Percentiles rank a stretch among this genome's conserved stretches.
Conservation (phyloP, 306 rosid genomes). For the Prunus persica region Prunus_persica_NCBIv2 NC_034009.1:28921501-28922000, state of each 20-base stretch:
- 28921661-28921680: background rate
- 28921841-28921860: background rate
- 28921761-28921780: background rate
- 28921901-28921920: conserved; percentile 79
- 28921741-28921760: background rate
- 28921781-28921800: background rate
- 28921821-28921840: background rate
- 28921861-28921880: conserved; percentile 67
- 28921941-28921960: conserved; percentile 75
- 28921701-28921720: background rate
- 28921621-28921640: background rate
- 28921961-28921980: conserved; percentile 81
- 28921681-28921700: background rate
- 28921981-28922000: conserved; percentile 85
- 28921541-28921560: background rate
- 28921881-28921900: conserved; percentile 85
- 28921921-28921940: conserved; percentile 84
- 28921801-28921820: conserved; percentile 5
- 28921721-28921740: background rate
- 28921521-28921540: background rate
- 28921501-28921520: background rate
- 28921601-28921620: background rate
- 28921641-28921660: too few species aligned
- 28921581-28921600: background rate
- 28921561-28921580: background rate